Evolutionary conservation across 495 filamentous ascomycete species (phyloP).

Genomic region (Penicillium roqueforti): DNA sequence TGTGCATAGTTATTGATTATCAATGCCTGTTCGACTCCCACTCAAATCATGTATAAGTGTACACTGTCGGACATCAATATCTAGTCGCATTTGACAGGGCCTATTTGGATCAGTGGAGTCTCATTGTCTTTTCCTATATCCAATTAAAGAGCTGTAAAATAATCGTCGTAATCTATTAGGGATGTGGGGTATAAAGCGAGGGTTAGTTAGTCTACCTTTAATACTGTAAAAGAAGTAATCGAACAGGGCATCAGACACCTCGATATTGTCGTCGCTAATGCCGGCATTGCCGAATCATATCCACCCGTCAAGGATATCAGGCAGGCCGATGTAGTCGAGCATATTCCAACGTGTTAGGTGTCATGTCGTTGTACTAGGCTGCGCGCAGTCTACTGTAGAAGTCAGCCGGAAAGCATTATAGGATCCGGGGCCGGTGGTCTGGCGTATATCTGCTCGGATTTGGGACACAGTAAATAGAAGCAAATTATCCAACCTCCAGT

Average conservation of each 20-base stretch:
- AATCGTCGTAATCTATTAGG: too few species aligned
- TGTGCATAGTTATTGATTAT: too few species aligned
- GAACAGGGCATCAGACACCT: slow-evolving; percentile 32
- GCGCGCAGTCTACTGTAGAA: slow-evolving; percentile 28
- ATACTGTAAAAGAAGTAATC: slow-evolving; percentile 20
- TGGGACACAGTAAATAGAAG: neutral
- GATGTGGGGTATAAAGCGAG: slow-evolving; percentile 43
- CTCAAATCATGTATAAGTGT: neutral
- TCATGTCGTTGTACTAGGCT: slow-evolving; percentile 40
- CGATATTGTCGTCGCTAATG: slow-evolving; percentile 51
- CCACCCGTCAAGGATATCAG: slow-evolving; percentile 21
- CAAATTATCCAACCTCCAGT: slow-evolving; percentile 15
- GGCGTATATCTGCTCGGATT: neutral
- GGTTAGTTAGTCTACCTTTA: slow-evolving; percentile 18
- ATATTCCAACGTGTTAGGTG: slow-evolving; percentile 39
- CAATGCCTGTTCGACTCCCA: neutral
- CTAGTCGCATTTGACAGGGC: neutral
- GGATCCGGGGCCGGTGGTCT: slow-evolving; percentile 22
- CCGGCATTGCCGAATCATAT: slow-evolving; percentile 32
- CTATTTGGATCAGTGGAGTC: neutral
- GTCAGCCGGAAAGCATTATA: slow-evolving; percentile 24
- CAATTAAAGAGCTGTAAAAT: neutral
- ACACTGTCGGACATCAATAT: neutral
- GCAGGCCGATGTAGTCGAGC: slow-evolving; percentile 26
- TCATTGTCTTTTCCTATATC: neutral